Base-by-base conservation (phyloP, 352 stramenopile species). In the Pythium plurisporium region DNA sequence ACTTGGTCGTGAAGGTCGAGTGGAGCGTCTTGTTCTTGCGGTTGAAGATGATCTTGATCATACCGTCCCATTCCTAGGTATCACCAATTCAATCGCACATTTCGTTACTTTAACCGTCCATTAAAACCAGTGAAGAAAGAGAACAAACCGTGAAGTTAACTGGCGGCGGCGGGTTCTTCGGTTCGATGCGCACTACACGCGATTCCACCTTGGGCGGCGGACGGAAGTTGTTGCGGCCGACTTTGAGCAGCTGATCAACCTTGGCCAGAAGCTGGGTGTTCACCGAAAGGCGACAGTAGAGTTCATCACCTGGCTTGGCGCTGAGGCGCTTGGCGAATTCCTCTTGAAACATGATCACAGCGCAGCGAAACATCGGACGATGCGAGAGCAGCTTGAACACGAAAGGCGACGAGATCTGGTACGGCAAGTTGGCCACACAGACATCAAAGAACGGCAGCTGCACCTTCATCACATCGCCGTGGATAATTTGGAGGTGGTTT, bases 41-140 rank as follows among this genome's bases (percentile, higher is more conserved):
- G 77, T 99, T 99, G 75, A 99, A 99, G 42, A 98, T 76, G 62
- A 99, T 90, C 63, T 98, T 96, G 64, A 99, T 93, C 90, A 99
- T 98, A 33, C 97, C 97, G 72, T 99, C 97, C 97, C 97, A 99
- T 78, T 99, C 97, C 52, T n/a, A n/a, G n/a, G n/a, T n/a, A n/a
- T n/a, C n/a, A n/a, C n/a, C n/a, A n/a, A n/a, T n/a, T n/a, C n/a
- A n/a, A n/a, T n/a, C n/a, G n/a, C n/a, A n/a, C n/a, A n/a, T n/a
- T n/a, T n/a, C n/a, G n/a, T n/a, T n/a, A n/a, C n/a, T n/a, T n/a
- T n/a, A n/a, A n/a, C n/a, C n/a, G n/a, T n/a, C n/a, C n/a, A n/a
- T n/a, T n/a, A 20, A 14, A 36, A 8, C 15, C 2, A 38, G 36
- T 50, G 25, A 10, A 11, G n/a, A 15, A 6, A 19, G 6, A 33